These are phyloP conservation scores for Backusella tuberculispora DNA, from an alignment of 192 early-diverging fungal genomes.

Conservation along the genomic window DNA sequence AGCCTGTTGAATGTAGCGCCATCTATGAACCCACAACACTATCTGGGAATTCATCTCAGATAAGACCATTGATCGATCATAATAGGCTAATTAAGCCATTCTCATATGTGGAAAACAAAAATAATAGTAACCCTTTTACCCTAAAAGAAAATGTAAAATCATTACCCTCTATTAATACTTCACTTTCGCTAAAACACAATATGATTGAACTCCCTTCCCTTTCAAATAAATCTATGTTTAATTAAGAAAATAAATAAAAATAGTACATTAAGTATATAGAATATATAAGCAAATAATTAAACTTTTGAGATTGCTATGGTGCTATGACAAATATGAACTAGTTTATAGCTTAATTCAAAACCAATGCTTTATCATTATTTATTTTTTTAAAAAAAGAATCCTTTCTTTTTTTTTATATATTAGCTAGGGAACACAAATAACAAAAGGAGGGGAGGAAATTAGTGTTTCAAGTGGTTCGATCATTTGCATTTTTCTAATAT, in stretches of 20 bases:
- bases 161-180: background rate
- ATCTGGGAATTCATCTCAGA: background rate
- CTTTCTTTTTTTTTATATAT: background rate
- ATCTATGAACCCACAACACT: background rate
- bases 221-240: background rate
- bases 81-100: conserved; percentile 3
- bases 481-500: background rate
- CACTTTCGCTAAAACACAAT: background rate
- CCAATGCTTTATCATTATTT: background rate
- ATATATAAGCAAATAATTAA: conserved; percentile 1
- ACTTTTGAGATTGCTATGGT: background rate
- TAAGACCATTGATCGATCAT: background rate
- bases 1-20: background rate
- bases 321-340: background rate
- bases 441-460: background rate
- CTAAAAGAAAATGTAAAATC: background rate
- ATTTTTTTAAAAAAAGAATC: background rate
- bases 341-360: background rate
- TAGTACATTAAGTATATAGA: background rate
- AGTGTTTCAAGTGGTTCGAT: background rate
- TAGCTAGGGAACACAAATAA: background rate
- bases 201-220: background rate
- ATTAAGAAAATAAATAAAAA: background rate
- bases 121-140: background rate
- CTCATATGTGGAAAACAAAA: background rate